These are phyloP conservation scores for Neonectria neomacrospora DNA, from an alignment of 2,329 filamentous ascomycete species.

Conservation along the genomic window DNA sequence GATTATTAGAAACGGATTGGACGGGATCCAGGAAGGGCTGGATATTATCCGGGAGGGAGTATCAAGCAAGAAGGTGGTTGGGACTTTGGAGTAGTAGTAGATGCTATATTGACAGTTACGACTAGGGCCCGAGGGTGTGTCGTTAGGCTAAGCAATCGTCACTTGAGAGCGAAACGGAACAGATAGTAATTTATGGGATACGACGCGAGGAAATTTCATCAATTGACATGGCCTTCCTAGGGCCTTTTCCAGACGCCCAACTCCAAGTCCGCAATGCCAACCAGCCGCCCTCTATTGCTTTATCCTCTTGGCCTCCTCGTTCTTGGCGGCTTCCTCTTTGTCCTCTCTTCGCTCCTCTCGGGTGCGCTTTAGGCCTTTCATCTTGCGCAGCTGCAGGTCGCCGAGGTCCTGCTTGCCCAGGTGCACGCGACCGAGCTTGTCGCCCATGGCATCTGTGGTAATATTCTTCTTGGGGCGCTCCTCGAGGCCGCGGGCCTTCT, in stretches of 20 bases:
- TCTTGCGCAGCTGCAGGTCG: conserved; percentile 94
- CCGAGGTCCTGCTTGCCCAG: conserved; percentile 88
- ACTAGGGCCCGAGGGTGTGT: background rate
- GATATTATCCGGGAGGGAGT: conserved; percentile 13
- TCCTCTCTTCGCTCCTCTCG: conserved; percentile 68
- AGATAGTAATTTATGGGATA: conserved; percentile 16
- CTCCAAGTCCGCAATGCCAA: conserved; percentile 41
- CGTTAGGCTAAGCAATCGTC: conserved; percentile 2
- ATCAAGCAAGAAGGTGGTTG: conserved; percentile 22
- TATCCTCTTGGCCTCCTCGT: conserved; percentile 53
- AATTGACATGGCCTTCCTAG: conserved; percentile 42
- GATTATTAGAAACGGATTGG: conserved; percentile 24
- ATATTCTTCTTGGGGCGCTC: conserved; percentile 97
- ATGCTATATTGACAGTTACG: background rate
- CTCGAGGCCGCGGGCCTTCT: conserved; percentile 79
- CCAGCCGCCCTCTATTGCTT: conserved; percentile 45
- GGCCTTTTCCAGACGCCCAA: conserved; percentile 49
- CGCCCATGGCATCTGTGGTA: conserved; percentile 87
- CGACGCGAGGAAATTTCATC: conserved; percentile 36
- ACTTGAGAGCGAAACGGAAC: conserved; percentile 12
- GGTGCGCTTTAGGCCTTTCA: conserved; percentile 96
- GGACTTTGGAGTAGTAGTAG: conserved; percentile 15
- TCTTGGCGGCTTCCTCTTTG: conserved; percentile 55
- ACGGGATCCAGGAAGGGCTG: conserved; percentile 16
- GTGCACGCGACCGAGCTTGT: conserved; percentile 95